Conservation (phyloP, 768 basidiomycete species). For the Podaxis sp. region DNA sequence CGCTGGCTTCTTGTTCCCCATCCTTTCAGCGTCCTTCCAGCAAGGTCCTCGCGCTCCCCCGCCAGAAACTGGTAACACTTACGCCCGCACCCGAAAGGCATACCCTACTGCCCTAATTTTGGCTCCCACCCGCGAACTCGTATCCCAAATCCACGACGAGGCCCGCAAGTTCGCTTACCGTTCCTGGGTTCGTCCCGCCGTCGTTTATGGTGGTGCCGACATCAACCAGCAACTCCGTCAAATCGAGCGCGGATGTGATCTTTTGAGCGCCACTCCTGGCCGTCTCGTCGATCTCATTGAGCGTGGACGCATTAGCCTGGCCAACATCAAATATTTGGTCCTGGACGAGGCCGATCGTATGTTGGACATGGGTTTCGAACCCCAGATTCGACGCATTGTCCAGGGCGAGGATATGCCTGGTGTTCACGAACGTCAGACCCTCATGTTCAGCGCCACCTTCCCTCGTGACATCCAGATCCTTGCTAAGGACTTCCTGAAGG, state of each 20-base stretch:
- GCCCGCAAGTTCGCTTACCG: slow-evolving; percentile 99
- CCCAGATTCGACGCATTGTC: slow-evolving; percentile 96
- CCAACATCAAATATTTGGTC: slow-evolving; percentile 96
- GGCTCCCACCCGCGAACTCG: slow-evolving; percentile 97
- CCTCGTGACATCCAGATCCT: slow-evolving; percentile 98
- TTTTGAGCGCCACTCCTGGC: slow-evolving; percentile 94
- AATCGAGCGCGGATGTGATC: slow-evolving; percentile 95
- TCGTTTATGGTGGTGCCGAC: slow-evolving; percentile 98
- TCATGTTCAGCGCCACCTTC: slow-evolving; percentile 99
- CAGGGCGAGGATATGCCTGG: slow-evolving; percentile 99
- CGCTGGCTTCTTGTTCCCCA: slow-evolving; percentile 98
- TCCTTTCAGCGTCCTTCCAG: slow-evolving; percentile 88
- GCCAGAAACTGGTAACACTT: slow-evolving; percentile 41
- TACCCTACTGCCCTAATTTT: slow-evolving; percentile 97
- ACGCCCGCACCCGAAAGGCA: slow-evolving; percentile 77
- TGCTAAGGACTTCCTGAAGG: slow-evolving; percentile 93
- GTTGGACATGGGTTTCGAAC: slow-evolving; percentile 99
- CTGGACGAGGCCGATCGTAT: slow-evolving; percentile 99
- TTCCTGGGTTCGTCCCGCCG: slow-evolving; percentile 98
- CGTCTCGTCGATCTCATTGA: slow-evolving; percentile 98
- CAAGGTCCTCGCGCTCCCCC: slow-evolving; percentile 77
- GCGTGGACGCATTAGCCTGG: slow-evolving; percentile 92
- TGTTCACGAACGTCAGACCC: slow-evolving; percentile 85
- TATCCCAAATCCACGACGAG: slow-evolving; percentile 99
- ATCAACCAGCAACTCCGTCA: slow-evolving; percentile 91